These are phyloP conservation scores for Cephaloascus albidus DNA, from an alignment of 805 yeast species.

Conservation along the genomic window DNA sequence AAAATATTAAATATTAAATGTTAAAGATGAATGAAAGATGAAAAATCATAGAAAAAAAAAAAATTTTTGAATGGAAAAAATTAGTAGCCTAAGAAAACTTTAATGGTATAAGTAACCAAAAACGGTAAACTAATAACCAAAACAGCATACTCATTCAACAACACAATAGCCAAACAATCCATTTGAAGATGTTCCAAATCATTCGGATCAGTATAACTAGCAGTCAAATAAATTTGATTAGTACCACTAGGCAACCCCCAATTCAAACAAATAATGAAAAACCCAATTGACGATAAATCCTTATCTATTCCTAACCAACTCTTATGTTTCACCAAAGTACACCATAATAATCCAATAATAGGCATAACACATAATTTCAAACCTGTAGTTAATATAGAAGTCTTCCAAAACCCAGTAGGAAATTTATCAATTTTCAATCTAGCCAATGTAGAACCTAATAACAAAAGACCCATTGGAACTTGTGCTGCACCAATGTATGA, in stretches of 20 bases:
- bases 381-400: constrained; percentile 32
- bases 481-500: constrained; percentile 44
- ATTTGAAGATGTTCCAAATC: constrained; percentile 37
- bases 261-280: constrained; percentile 36
- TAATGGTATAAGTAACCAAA: constrained; percentile 36
- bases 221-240: constrained; percentile 49
- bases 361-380: constrained; percentile 37
- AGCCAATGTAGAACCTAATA: constrained; percentile 46
- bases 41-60: no score
- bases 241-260: constrained; percentile 51
- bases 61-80: no score
- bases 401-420: constrained; percentile 49
- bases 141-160: constrained; percentile 37
- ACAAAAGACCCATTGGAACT: constrained; percentile 44
- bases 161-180: constrained; percentile 45
- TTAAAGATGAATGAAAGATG: no score
- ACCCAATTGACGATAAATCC: constrained; percentile 21
- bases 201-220: constrained; percentile 44
- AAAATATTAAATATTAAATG: no score
- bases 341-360: constrained; percentile 42
- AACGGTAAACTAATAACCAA: constrained; percentile 40
- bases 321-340: constrained; percentile 31
- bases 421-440: constrained; percentile 34
- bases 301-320: constrained; percentile 34
- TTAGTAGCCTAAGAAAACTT: constrained; percentile 19